Base-by-base conservation (phyloP, 306 rosid species). In the Vigna trinervia region DNA sequence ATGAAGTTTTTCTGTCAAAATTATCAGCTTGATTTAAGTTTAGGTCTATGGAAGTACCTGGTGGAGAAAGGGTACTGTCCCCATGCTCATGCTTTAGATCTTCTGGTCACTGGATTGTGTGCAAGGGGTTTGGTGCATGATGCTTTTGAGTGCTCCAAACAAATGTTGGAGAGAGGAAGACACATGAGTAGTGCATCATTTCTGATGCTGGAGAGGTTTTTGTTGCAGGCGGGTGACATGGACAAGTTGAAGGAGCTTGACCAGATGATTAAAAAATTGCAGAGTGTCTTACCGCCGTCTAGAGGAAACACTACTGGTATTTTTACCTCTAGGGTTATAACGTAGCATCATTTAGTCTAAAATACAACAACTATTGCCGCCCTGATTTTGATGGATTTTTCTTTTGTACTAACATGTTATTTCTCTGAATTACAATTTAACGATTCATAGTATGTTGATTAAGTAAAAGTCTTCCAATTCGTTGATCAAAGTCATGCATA, bases 141-240 rank as follows among this genome's bases (percentile, higher is more conserved):
- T 63, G 98, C 97, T 19, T 90, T 88, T 85, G 90, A 76, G 15
- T 90, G 97, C 89, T 87, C 93, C 22, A 85, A 85, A 77, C 96
- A 90, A 79, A 84, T 88, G 80, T 74, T 92, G 86, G 91, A 86
- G 90, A 92, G 97, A 72, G 96, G 97, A 76, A 89, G 98, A 79
- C 77, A 85, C 53, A 92, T 90, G 87, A 95, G 96, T 71, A 80
- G 80, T 77, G 62, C 93, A 46, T 76, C 93, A 15, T 90, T 84
- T 74, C 79, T 82, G 50, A 89, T 89, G 86, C 19, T 95, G 85
- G 90, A 89, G 87, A 90, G 89, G 61, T 77, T 81, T 82, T 73
- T 95, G 61, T 51, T 76, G 68, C 82, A 82, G 68, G 75, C 69
- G 1, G 86, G 88, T 63, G 86, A 88, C 6, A 38, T 36, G 39